Evolutionary conservation across 305 asterid genomes (phyloP).

Genomic region (Rubia peregrina): DNA sequence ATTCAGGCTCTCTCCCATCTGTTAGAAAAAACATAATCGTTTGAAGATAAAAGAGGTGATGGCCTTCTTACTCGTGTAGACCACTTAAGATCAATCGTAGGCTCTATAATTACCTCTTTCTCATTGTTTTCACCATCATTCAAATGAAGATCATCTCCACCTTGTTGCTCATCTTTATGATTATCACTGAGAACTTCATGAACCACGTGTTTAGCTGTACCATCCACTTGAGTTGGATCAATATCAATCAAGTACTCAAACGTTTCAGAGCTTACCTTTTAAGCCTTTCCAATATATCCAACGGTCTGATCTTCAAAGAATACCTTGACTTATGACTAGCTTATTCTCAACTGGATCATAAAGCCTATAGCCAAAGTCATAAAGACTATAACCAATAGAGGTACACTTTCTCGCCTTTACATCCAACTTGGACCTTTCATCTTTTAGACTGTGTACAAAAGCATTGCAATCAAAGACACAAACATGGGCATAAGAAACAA

Average conservation of each 20-base stretch:
- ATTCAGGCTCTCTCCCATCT: background rate
- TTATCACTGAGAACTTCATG: background rate
- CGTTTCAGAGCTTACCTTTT: too few relatives aligned
- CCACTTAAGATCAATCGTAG: background rate
- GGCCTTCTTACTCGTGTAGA: background rate
- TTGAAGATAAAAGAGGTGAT: background rate
- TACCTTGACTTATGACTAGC: background rate
- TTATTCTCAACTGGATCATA: constrained; percentile 8
- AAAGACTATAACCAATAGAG: background rate
- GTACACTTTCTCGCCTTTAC: background rate
- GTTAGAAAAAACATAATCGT: background rate
- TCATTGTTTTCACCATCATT: background rate
- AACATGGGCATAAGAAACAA: background rate
- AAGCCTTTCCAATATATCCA: background rate
- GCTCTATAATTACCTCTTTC: background rate
- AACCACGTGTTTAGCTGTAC: background rate
- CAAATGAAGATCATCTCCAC: background rate
- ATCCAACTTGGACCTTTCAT: constrained; percentile 4
- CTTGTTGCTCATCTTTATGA: background rate
- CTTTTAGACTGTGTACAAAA: constrained; percentile 5
- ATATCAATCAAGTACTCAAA: background rate
- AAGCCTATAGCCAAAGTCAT: background rate
- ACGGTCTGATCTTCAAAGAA: background rate
- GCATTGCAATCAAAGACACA: constrained; percentile 2
- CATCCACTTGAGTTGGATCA: background rate